A percentile compares a stretch with the other conserved stretches of the same genome.
phyloP scores from a whole-genome alignment of 495 filamentous ascomycete genomes.

The Aspergillus wentii region DNA sequence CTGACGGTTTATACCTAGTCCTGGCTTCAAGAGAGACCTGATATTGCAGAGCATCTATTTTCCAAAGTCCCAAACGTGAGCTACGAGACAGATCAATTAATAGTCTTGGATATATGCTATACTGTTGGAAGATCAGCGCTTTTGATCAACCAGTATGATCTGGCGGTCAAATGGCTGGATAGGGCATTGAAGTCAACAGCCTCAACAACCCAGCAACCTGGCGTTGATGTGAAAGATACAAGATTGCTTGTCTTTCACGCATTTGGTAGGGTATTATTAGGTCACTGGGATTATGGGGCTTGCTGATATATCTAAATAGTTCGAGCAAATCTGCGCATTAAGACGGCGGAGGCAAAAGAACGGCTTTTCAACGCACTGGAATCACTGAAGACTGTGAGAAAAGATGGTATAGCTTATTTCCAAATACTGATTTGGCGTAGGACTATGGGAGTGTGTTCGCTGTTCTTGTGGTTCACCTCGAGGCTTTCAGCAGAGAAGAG shows the following conservation, averaged over 20 bases:
- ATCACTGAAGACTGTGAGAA: constrained; percentile 17
- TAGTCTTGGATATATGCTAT: constrained; percentile 65
- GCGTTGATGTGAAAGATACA: constrained; percentile 50
- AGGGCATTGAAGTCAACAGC: constrained; percentile 58
- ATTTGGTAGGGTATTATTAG: constrained; percentile 8
- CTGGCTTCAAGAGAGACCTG: constrained; percentile 63
- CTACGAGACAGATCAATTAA: constrained; percentile 37
- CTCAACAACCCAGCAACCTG: constrained; percentile 45
- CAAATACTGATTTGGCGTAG: constrained; percentile 13
- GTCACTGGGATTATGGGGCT: neutral
- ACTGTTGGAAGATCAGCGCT: constrained; percentile 64
- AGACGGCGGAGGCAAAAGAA: constrained; percentile 2
- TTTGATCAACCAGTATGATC: constrained; percentile 41
- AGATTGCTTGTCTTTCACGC: constrained; percentile 59
- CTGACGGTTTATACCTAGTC: constrained; percentile 41
- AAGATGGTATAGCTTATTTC: constrained; percentile 9
- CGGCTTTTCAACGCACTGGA: constrained; percentile 5
- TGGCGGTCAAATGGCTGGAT: constrained; percentile 70
- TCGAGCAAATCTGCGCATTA: constrained; percentile 13
- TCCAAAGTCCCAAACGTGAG: constrained; percentile 44
- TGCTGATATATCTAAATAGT: constrained; percentile 11
- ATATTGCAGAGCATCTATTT: constrained; percentile 77
- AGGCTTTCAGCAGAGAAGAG: constrained; percentile 45
- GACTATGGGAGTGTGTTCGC: constrained; percentile 58
- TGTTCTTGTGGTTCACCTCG: constrained; percentile 65